phyloP scores from a whole-genome alignment of 345 rosid species.

The Eucalyptus microcorys region DNA sequence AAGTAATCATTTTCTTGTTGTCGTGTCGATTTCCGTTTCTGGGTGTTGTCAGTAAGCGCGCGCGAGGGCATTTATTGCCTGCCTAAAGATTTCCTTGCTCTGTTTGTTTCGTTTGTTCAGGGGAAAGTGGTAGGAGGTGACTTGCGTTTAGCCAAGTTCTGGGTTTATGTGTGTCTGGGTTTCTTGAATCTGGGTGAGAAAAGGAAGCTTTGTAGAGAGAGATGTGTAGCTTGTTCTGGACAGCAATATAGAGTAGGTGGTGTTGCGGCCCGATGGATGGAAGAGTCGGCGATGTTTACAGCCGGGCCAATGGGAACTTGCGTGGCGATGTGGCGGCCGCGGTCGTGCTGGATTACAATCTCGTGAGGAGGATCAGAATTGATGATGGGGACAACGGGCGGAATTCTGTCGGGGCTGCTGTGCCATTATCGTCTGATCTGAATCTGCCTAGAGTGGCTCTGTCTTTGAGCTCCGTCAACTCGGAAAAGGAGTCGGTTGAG shows the following conservation, averaged over 20 bases:
- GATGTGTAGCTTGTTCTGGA: not conserved
- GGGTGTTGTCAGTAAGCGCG: not conserved
- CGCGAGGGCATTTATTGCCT: not conserved
- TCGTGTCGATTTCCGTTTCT: not conserved
- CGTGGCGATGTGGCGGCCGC: not conserved
- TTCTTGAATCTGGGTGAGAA: not conserved
- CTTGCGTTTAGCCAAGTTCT: not conserved
- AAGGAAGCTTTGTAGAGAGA: not conserved
- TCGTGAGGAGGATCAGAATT: not conserved
- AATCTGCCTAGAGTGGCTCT: not conserved
- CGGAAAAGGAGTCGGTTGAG: constrained; percentile 12
- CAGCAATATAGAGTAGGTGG: not conserved
- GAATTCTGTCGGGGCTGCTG: not conserved
- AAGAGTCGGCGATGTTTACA: not conserved
- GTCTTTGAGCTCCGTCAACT: not conserved
- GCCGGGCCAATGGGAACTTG: constrained; percentile 7
- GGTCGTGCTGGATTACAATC: not conserved
- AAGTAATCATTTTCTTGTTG: not conserved
- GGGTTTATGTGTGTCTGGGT: not conserved
- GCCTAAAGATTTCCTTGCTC: not conserved
- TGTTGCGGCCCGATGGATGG: not conserved
- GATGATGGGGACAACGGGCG: not conserved
- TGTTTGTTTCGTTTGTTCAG: constrained; percentile 2
- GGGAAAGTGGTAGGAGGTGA: constrained; percentile 4
- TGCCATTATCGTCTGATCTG: constrained; percentile 1